A percentile compares a stretch with the other conserved stretches of the same genome.
phyloP scores from a whole-genome alignment of 2,329 filamentous ascomycete species.

The Fusarium graminum region DNA sequence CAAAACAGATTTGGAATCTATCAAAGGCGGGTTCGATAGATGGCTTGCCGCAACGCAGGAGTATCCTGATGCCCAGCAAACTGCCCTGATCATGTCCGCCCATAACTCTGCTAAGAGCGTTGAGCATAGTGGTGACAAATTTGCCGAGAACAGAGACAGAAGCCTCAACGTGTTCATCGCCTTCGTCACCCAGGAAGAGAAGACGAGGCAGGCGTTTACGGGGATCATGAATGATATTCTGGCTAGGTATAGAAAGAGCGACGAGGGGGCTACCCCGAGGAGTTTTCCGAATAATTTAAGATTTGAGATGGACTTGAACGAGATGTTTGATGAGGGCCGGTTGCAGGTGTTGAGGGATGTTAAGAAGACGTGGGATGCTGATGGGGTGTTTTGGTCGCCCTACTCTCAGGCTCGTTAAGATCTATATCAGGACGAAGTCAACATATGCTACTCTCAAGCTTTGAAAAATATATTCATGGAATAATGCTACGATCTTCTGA shows the following conservation, averaged over 20 bases:
- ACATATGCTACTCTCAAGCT: too few relatives aligned
- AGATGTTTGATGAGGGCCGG: slow-evolving; percentile 38
- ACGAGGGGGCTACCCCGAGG: slow-evolving; percentile 20
- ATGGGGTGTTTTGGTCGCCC: slow-evolving; percentile 48
- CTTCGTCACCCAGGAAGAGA: slow-evolving; percentile 25
- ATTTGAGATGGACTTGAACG: slow-evolving; percentile 32
- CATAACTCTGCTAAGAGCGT: slow-evolving; percentile 32
- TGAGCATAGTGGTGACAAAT: slow-evolving; percentile 11
- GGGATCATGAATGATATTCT: slow-evolving; percentile 26
- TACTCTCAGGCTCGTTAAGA: not conserved
- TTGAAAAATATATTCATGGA: too few relatives aligned
- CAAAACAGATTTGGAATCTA: slow-evolving; percentile 18
- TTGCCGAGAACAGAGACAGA: slow-evolving; percentile 44
- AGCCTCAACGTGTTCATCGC: slow-evolving; percentile 23
- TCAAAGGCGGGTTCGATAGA: slow-evolving; percentile 41
- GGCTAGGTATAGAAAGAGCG: slow-evolving; percentile 13
- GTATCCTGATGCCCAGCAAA: slow-evolving; percentile 35
- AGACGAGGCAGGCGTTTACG: slow-evolving; percentile 19
- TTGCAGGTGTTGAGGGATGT: slow-evolving; percentile 35
- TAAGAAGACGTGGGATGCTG: slow-evolving; percentile 46
- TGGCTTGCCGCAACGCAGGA: slow-evolving; percentile 46
- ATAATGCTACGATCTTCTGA: too few relatives aligned
- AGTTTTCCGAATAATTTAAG: slow-evolving; percentile 45
- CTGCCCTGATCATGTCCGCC: slow-evolving; percentile 28
- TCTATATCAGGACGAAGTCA: too few relatives aligned